Conservation (phyloP, 192 early-diverging fungal genomes). For the Rhizophagus sp. region DNA sequence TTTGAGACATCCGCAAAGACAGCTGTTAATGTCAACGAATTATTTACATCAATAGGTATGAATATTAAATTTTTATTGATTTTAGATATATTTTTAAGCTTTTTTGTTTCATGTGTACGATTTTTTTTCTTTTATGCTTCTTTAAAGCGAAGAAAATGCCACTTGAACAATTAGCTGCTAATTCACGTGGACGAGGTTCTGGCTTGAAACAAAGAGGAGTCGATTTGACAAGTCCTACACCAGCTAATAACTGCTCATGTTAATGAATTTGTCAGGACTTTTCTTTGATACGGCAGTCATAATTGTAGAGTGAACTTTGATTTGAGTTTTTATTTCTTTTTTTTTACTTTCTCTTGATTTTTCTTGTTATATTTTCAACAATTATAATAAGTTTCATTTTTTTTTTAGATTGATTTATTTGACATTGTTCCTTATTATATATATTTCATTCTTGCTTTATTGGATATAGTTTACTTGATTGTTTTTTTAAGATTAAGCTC, state of each 20-base stretch:
- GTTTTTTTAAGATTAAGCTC: not conserved
- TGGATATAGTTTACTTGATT: not conserved
- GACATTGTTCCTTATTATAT: not conserved
- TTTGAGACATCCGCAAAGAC: constrained; percentile 73
- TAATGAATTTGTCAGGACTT: not conserved
- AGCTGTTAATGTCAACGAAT: constrained; percentile 57
- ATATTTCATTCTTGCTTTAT: not conserved
- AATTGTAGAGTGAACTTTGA: not conserved
- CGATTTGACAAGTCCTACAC: constrained; percentile 43
- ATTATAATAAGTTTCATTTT: not conserved
- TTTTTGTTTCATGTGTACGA: not conserved
- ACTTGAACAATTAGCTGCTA: constrained; percentile 58
- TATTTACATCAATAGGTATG: constrained; percentile 66
- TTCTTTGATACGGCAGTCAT: not conserved
- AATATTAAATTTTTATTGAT: not conserved
- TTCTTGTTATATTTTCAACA: not conserved
- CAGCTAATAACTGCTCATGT: constrained; percentile 1
- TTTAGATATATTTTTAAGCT: not conserved
- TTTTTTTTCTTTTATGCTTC: too few relatives aligned
- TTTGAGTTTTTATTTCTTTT: not conserved
- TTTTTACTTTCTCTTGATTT: not conserved
- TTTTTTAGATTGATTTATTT: not conserved
- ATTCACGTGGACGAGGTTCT: constrained; percentile 49
- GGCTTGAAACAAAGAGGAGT: constrained; percentile 49
- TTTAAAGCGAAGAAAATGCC: constrained; percentile 68